phyloP scores from a whole-genome alignment of 2,329 filamentous ascomycete species.

The Neurospora sp. region DNA sequence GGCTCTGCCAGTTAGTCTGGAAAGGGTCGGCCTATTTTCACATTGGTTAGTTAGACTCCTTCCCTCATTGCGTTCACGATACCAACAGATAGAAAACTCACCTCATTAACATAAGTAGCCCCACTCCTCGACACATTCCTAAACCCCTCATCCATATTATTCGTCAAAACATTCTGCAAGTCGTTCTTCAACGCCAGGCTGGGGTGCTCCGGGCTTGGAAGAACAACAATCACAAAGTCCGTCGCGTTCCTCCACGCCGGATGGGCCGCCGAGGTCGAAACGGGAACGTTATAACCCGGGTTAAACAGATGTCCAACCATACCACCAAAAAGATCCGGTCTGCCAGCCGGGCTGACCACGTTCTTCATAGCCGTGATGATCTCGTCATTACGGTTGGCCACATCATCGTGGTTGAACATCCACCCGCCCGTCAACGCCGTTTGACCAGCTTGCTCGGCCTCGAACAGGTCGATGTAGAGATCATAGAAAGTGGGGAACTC shows the following conservation, averaged over 20 bases:
- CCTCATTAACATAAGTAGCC: slow-evolving; percentile 36
- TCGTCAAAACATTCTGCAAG: slow-evolving; percentile 27
- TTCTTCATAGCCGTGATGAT: slow-evolving; percentile 28
- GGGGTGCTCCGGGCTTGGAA: slow-evolving; percentile 26
- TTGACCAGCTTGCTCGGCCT: slow-evolving; percentile 21
- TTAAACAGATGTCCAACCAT: slow-evolving; percentile 29
- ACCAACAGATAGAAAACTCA: slow-evolving; percentile 1
- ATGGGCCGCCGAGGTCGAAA: slow-evolving; percentile 28
- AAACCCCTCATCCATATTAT: slow-evolving; percentile 27
- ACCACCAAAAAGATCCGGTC: slow-evolving; percentile 20
- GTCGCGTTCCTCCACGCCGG: slow-evolving; percentile 27
- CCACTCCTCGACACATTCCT: slow-evolving; percentile 26
- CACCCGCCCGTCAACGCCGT: slow-evolving; percentile 28
- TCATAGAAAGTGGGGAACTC: slow-evolving; percentile 25
- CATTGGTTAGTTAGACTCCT: too few species aligned
- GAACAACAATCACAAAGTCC: slow-evolving; percentile 24
- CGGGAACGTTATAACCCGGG: slow-evolving; percentile 22
- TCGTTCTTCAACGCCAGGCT: slow-evolving; percentile 29
- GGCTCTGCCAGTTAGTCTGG: slow-evolving; percentile 26
- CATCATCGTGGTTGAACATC: slow-evolving; percentile 28
- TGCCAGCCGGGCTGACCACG: slow-evolving; percentile 10
- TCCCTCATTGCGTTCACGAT: too few species aligned
- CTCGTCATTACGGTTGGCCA: slow-evolving; percentile 25
- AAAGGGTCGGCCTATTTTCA: slow-evolving; percentile 16
- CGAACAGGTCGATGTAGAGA: slow-evolving; percentile 28